Evolutionary conservation across 2,329 filamentous ascomycete species (phyloP), one percentile per base, ranked within the genome.

Genomic region (Colletotrichum sp.): DNA sequence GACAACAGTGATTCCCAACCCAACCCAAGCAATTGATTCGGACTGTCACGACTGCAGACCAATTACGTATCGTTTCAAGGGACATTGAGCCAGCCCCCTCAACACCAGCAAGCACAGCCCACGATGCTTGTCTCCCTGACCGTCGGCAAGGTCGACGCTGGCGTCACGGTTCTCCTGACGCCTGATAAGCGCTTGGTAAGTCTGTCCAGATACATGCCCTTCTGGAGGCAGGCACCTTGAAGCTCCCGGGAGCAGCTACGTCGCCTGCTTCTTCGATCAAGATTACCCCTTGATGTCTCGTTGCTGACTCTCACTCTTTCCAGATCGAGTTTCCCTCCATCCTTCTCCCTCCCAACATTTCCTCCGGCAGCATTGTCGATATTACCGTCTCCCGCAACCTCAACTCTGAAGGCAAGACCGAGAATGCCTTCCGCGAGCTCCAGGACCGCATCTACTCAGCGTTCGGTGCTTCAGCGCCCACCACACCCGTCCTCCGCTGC

Each of bases 251-350:
- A 36, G 59, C 30, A 62, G 34, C 65, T 30, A 15, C 59, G 30
- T 55, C 10, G 30, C 60, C 69, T 55, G 26, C 36, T n/a, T 30
- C 39, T 26, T 28, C 69, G 36, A 79, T 81, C 71, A 77, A 44
- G 59, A 57, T 49, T 32, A 52, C 21, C n/a, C 52, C 30, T 28
- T 69, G 32, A 64, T 21, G 49, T 49, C 44, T 44, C 49, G 44
- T 64, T 67, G 72, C 83, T 83, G 69, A 82, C 26, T 13, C n/a
- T 65, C 21, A 30, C 49, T 36, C 34, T 30, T 72, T 78, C 36
- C 84, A 99, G 96, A 99, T 99, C 84, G 97, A 99, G 85, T 99
- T 99, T 83, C 97, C 97, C 44, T 99, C 97, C 63, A 98, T 99
- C 79, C 94, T 99, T 66, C 93, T 99, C 18, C 97, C 97, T 3